Evolutionary conservation across 1,139 yeast genomes (phyloP), one percentile per base, ranked within the genome.

Genomic region (Yamadazyma kanchanaburiensis): DNA sequence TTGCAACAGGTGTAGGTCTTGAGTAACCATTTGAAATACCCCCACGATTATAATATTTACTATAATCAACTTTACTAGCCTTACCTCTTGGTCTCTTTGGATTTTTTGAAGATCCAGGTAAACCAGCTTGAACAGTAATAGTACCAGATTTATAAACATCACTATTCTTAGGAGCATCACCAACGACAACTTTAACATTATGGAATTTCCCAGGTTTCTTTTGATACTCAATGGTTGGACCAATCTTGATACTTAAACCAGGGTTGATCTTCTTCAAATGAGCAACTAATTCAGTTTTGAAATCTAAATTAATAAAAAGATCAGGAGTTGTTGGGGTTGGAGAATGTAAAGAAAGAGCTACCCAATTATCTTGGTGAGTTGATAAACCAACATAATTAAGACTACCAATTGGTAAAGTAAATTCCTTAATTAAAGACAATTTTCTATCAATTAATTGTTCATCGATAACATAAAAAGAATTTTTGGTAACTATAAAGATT

Each of bases 151-250:
- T 94, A 62, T 94, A 94, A 9, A 62, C 39, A 55, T 91, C 98
- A 26, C 84, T 71, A 39, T 73, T 53, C 8, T 53, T 56, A 4
- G 94, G 88, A 12, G 64, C 56, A 32, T 80, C 81, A 8, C 36
- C 36, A 26, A 68, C 53, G 27, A 70, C 75, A 46, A 83, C 77
- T 54, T 85, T 89, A 40, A 94, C 82, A 4, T 74, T 57, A 37
- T 87, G 91, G 38, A 72, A 63, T 52, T 82, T 83, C 3, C 95
- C 95, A 1, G 96, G 88, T 52, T 89, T 91, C 71, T 91, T 94
- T 58, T 81, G 86, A 57, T 91, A 94, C 38, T 75, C 76, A 35
- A 94, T 73, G 0, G 85, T 74, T 5, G 85, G 74, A 3, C 82
- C 94, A 42, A 94, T 73, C 30, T 72, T 74, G 27, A 94, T 71